Base-by-base conservation (phyloP, 1,284 basidiomycete species). In the Xerocomus amazonicus region DNA sequence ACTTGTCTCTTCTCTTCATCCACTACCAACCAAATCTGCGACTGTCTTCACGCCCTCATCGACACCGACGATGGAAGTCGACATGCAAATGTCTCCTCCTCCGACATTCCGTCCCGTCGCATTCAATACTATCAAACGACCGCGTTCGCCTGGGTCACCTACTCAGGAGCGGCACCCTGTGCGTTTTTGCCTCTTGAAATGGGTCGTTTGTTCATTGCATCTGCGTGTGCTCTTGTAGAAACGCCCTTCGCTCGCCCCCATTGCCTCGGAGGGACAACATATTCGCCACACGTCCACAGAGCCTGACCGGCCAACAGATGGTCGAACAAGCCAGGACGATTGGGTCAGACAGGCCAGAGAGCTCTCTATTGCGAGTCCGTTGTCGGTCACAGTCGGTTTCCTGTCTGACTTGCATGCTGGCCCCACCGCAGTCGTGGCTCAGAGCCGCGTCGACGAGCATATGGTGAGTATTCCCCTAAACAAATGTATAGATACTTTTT, bases 291-390 rank as follows among this genome's bases (percentile, higher is more conserved):
- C 53, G 45, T 56, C 52, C 45, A 57, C 55, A 43, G 46, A 56
- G 27, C 17, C 53, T 8, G 54, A 53, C 38, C 61, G 51, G 50
- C 56, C 51, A 48, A 35, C 45, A 43, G 51, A 63, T 34, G 69
- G 67, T 42, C 73, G 71, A 53, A 63, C 73, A 43, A 60, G 68
- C 9, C 74, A 78, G 6, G 84, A 85, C 51, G 84, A 87, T 57
- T 86, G 83, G 84, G 83, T 86, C 12, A 72, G 73, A 49, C 81
- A 80, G 57, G 76, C 84, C 9, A 72, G 77, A 51, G 79, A 74
- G 16, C 70, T 86, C 51, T 74, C 75, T 17, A 82, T 87, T 35
- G 73, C 77, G 51, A 81, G 79, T 53, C 80, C 81, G n/a, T 58
- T 72, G 26, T 52, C 55, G 12, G 47, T 59, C 47, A 42, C 56